A percentile compares a stretch with the other conserved stretches of the same genome.
Conservation (phyloP, 345 rosid species). For the Linum trigynum region DNA sequence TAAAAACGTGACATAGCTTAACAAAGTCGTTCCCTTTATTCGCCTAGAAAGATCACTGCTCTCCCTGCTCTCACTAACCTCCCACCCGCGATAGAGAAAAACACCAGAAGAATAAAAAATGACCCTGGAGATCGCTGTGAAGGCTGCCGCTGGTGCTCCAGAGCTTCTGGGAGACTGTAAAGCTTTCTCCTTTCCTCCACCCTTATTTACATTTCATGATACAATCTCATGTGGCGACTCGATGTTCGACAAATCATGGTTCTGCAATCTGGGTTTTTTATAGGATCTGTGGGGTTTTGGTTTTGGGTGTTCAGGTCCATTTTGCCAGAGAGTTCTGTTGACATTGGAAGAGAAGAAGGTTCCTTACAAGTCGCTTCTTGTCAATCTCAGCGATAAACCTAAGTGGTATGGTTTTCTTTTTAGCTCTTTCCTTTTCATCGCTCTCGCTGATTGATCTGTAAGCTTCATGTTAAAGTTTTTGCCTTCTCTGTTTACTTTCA, state of each 20-base stretch:
- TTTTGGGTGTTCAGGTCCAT: conserved; percentile 44
- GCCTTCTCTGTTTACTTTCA: not conserved
- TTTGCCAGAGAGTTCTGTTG: conserved; percentile 51
- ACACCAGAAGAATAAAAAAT: conserved; percentile 15
- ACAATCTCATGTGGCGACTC: too few relatives aligned
- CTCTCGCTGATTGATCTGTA: not conserved
- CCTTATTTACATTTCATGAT: not conserved
- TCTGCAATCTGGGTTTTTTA: conserved; percentile 4
- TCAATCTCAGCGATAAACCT: conserved; percentile 59
- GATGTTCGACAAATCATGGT: not conserved
- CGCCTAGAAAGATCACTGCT: too few relatives aligned
- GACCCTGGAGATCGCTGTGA: conserved; percentile 76
- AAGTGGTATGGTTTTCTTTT: conserved; percentile 42
- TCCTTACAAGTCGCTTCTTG: conserved; percentile 44
- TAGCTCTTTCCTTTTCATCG: not conserved
- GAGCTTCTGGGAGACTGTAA: conserved; percentile 70
- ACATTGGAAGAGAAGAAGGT: conserved; percentile 87
- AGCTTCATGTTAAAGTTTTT: not conserved
- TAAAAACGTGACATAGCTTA: too few relatives aligned
- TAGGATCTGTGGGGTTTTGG: not conserved
- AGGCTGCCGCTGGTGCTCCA: conserved; percentile 72
- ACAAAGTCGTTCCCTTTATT: too few relatives aligned
- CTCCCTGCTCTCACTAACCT: too few relatives aligned
- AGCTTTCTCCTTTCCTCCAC: not conserved
- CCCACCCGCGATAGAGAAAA: too few relatives aligned